Percentiles rank a stretch among this genome's conserved stretches.
Conservation (phyloP, 129 eudicot genomes). For the Arctium minus region DNA sequence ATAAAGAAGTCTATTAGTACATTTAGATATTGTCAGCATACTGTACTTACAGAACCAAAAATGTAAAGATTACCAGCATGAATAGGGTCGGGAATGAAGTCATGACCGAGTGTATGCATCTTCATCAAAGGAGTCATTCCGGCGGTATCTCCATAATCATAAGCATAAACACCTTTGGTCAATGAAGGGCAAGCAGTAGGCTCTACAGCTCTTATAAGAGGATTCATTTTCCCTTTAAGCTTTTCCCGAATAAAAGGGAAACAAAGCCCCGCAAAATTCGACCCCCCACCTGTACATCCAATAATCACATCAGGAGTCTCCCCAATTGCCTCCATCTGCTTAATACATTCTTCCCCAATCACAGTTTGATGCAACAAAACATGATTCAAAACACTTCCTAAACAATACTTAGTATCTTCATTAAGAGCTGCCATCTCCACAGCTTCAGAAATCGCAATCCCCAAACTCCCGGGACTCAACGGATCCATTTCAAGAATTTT, state of each 20-base stretch:
- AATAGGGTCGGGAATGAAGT: conserved; percentile 91
- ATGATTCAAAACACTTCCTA: conserved; percentile 95
- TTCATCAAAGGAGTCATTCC: conserved; percentile 90
- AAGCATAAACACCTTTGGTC: conserved; percentile 79
- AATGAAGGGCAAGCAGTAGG: conserved; percentile 94
- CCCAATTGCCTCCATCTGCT: conserved; percentile 88
- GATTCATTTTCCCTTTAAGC: conserved; percentile 75
- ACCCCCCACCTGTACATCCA: conserved; percentile 98
- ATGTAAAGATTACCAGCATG: conserved; percentile 65
- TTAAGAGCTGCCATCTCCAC: conserved; percentile 78
- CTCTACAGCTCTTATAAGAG: conserved; percentile 81
- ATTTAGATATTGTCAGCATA: background rate
- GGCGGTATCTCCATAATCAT: conserved; percentile 96
- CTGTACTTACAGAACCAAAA: background rate
- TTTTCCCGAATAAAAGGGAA: conserved; percentile 90
- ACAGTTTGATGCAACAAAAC: conserved; percentile 90
- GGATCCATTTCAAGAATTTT: conserved; percentile 74
- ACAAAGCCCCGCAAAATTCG: conserved; percentile 88
- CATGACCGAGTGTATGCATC: conserved; percentile 99
- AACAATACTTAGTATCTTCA: conserved; percentile 76
- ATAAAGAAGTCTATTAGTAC: background rate
- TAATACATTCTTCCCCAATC: conserved; percentile 93
- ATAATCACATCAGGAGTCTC: conserved; percentile 92
- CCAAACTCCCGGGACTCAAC: conserved; percentile 86
- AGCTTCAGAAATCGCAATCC: conserved; percentile 95